These are phyloP conservation scores for Amylostereum chailletii DNA, from an alignment of 1,284 basidiomycete species.

Conservation along the genomic window DNA sequence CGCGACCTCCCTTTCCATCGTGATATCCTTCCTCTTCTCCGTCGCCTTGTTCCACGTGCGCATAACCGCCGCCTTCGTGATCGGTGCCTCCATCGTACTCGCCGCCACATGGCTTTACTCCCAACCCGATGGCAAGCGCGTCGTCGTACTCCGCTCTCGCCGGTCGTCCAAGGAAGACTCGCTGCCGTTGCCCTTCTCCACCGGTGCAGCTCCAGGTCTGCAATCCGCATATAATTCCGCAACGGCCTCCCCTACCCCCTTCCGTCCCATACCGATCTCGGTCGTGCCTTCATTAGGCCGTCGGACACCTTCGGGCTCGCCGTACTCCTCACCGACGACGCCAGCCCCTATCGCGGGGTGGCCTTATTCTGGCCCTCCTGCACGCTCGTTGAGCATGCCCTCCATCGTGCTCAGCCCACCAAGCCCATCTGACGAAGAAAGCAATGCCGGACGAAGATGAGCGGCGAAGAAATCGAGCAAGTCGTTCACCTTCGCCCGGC, in stretches of 20 bases:
- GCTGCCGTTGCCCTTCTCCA: constrained; percentile 5
- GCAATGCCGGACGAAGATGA: too few species aligned
- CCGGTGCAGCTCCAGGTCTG: background rate
- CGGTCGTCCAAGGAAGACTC: constrained; percentile 9
- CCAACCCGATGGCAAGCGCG: constrained; percentile 30
- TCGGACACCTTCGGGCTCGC: constrained; percentile 10
- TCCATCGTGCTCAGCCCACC: constrained; percentile 6
- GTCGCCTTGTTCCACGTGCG: constrained; percentile 84
- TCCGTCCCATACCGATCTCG: constrained; percentile 9
- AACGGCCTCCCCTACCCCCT: constrained; percentile 8
- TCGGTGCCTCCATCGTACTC: constrained; percentile 79
- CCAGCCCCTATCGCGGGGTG: constrained; percentile 3
- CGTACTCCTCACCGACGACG: constrained; percentile 13
- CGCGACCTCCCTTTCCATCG: constrained; percentile 87
- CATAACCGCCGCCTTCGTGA: constrained; percentile 77
- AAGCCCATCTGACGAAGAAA: too few species aligned
- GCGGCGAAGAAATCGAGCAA: constrained; percentile 80
- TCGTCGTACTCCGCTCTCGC: constrained; percentile 9
- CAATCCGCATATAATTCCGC: background rate
- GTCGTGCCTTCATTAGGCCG: constrained; percentile 10
- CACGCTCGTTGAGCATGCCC: constrained; percentile 13
- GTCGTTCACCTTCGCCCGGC: constrained; percentile 96
- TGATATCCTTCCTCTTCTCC: constrained; percentile 87
- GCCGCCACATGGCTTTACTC: constrained; percentile 89
- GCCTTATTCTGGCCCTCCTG: background rate